phyloP scores from a whole-genome alignment of 495 filamentous ascomycete genomes.

The Neurospora sp. region DNA sequence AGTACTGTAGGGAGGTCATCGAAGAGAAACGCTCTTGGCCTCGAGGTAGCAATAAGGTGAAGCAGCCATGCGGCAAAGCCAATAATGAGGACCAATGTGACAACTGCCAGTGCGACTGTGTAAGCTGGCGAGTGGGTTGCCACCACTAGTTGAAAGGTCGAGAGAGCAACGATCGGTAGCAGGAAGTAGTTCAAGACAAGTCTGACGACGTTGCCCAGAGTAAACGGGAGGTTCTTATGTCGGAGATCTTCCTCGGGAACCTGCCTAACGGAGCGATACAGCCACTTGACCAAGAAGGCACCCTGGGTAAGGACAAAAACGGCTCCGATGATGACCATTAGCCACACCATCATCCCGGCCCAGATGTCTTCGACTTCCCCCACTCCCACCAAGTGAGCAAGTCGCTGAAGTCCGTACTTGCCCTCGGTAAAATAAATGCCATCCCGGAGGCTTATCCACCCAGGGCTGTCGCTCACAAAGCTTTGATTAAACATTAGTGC shows the following conservation, averaged over 20 bases:
- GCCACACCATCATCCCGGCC: slow-evolving; percentile 83
- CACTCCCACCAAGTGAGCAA: slow-evolving; percentile 83
- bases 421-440: slow-evolving; percentile 70
- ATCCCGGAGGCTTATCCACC: slow-evolving; percentile 58
- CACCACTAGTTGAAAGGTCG: slow-evolving; percentile 85
- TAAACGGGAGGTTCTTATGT: slow-evolving; percentile 89
- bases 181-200: slow-evolving; percentile 89
- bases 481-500: slow-evolving; percentile 87
- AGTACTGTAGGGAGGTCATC: slow-evolving; percentile 87
- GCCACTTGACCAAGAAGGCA: slow-evolving; percentile 66
- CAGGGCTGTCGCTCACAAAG: slow-evolving; percentile 59
- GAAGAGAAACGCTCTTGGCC: slow-evolving; percentile 77
- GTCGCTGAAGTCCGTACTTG: slow-evolving; percentile 63
- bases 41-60: slow-evolving; percentile 65
- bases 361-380: slow-evolving; percentile 68
- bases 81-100: slow-evolving; percentile 62
- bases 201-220: slow-evolving; percentile 73
- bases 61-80: slow-evolving; percentile 70
- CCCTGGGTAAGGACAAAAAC: slow-evolving; percentile 66
- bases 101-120: slow-evolving; percentile 59
- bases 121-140: slow-evolving; percentile 53
- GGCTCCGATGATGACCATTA: slow-evolving; percentile 59
- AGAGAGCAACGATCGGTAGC: slow-evolving; percentile 73
- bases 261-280: slow-evolving; percentile 55
- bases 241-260: slow-evolving; percentile 80